Conservation (phyloP, 768 basidiomycete species). For the Pholiota conissans region DNA sequence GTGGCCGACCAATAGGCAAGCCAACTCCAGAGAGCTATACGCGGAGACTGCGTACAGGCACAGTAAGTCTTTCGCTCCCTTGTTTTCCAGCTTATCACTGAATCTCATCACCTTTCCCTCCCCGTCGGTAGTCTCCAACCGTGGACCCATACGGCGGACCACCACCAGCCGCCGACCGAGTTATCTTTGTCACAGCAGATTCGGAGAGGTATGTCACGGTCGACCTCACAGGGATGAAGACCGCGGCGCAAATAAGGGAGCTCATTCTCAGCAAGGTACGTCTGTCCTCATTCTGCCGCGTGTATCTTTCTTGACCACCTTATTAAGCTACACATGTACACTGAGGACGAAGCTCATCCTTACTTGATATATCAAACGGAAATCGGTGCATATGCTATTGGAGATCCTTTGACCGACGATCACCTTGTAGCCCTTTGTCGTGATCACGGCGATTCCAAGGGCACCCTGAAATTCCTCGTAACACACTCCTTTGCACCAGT, state of each 20-base stretch:
- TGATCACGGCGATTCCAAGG: slow-evolving; percentile 72
- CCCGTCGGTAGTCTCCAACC: slow-evolving; percentile 26
- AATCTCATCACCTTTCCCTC: slow-evolving; percentile 43
- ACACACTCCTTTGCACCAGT: slow-evolving; percentile 63
- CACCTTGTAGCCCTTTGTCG: slow-evolving; percentile 71
- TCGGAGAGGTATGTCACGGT: slow-evolving; percentile 76
- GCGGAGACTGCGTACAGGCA: slow-evolving; percentile 36
- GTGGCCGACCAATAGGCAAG: slow-evolving; percentile 23
- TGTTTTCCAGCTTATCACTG: slow-evolving; percentile 23
- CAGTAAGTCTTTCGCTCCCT: slow-evolving; percentile 28
- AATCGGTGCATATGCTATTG: slow-evolving; percentile 75
- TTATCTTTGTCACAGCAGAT: slow-evolving; percentile 74
- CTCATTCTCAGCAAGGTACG: slow-evolving; percentile 78
- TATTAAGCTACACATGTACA: slow-evolving; percentile 70
- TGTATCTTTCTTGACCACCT: not conserved
- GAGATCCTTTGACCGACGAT: slow-evolving; percentile 72
- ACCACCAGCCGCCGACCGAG: slow-evolving; percentile 34
- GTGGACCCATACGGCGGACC: slow-evolving; percentile 20
- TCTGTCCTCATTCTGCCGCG: slow-evolving; percentile 11
- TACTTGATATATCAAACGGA: slow-evolving; percentile 87
- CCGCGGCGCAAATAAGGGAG: slow-evolving; percentile 72
- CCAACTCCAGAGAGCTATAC: slow-evolving; percentile 16
- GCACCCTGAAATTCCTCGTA: slow-evolving; percentile 83
- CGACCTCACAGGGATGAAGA: slow-evolving; percentile 65
- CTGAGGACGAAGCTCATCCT: slow-evolving; percentile 74